Evolutionary conservation across 495 filamentous ascomycete species (phyloP), one percentile per base, ranked within the genome.

Genomic region (Daldinia vernicosa): DNA sequence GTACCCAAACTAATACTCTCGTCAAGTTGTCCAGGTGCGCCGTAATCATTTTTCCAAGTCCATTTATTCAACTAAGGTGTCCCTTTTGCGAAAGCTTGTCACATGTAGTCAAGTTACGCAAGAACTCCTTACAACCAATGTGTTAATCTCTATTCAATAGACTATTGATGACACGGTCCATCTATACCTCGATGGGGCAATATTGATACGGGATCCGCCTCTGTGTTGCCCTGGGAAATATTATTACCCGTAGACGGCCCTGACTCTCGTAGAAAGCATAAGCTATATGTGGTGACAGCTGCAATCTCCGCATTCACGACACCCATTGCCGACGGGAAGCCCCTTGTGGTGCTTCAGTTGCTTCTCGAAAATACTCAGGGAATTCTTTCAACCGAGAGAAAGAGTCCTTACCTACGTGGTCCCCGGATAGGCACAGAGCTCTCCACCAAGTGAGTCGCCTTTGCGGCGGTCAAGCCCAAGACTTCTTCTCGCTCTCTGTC

Each of bases 391-490:
- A 67, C 26, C 52, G 19, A 60, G 59, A 70, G 58, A 74, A 71
- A 69, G 39, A 50, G 56, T 35, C 52, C 64, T 32, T 69, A 64
- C 64, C 27, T 69, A 64, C 65, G 67, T 77, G 69, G 55, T 50
- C 70, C 57, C 66, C 79, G 75, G 79, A 70, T 82, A 79, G 74
- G 77, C 73, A 74, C 76, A 80, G 75, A 70, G 57, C 72, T 76
- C 67, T 79, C 64, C 72, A 70, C 70, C 54, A 62, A 40, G 60
- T 64, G 67, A 68, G 58, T 72, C 64, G 67, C 71, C 77, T 69
- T 75, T 75, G 54, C 69, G 70, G 77, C 77, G 77, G 77, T 76
- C 76, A 79, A 74, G 76, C 76, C 76, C 65, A 76, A 78, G 70
- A 65, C 71, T 68, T 24, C 45, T 64, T 50, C 27, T 74, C 69